Percentiles rank a stretch among this genome's conserved stretches.
These are phyloP conservation scores for Alternaria rosae DNA, from an alignment of 2,329 filamentous ascomycete genomes.

Conservation along the genomic window DNA sequence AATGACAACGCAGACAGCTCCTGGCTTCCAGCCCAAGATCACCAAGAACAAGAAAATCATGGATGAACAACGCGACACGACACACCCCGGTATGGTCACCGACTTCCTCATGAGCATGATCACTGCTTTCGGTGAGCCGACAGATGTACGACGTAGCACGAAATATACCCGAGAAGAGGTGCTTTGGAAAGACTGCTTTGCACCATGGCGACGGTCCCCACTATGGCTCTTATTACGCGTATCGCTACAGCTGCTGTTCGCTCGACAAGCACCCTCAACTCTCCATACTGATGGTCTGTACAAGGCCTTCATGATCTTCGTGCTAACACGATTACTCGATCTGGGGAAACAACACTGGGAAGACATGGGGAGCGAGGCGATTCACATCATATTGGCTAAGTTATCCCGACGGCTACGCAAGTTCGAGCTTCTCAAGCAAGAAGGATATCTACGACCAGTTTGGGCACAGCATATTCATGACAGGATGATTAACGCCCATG, in stretches of 20 bases:
- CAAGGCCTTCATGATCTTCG: slow-evolving; percentile 61
- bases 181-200: slow-evolving; percentile 49
- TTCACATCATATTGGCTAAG: slow-evolving; percentile 30
- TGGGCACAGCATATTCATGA: slow-evolving; percentile 11
- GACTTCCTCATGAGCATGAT: slow-evolving; percentile 58
- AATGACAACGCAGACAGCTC: slow-evolving; percentile 47
- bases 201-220: slow-evolving; percentile 62
- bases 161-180: slow-evolving; percentile 66
- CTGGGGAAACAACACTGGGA: slow-evolving; percentile 1
- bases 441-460: not conserved
- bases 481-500: slow-evolving; percentile 10
- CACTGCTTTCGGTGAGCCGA: slow-evolving; percentile 44
- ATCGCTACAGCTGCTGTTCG: slow-evolving; percentile 52
- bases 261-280: slow-evolving; percentile 27
- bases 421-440: slow-evolving; percentile 21
- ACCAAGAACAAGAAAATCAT: slow-evolving; percentile 50
- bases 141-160: slow-evolving; percentile 43
- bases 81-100: slow-evolving; percentile 60
- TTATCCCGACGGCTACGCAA: slow-evolving; percentile 33
- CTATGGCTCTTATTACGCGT: slow-evolving; percentile 65
- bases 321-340: slow-evolving; percentile 55
- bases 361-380: slow-evolving; percentile 11
- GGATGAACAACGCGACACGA: slow-evolving; percentile 59
- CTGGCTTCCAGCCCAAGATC: slow-evolving; percentile 45
- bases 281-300: slow-evolving; percentile 44